Evolutionary conservation across 2,329 filamentous ascomycete genomes (phyloP).

Genomic region (Raffaelea deltoideospora): DNA sequence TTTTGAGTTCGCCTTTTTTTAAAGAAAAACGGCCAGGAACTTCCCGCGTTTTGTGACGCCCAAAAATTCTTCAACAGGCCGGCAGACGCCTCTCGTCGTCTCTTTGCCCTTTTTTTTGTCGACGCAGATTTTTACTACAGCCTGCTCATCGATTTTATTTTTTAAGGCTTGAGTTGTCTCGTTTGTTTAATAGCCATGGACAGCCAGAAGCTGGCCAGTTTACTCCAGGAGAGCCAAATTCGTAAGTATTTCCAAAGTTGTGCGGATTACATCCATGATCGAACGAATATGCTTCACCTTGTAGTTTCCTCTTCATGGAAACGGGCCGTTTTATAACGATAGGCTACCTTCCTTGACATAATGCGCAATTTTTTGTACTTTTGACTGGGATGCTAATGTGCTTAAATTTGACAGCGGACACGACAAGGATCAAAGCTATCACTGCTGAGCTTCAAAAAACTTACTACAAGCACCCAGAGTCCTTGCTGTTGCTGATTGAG

Average conservation of each 20-base stretch:
- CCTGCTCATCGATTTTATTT: background rate
- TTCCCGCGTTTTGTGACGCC: too few species aligned
- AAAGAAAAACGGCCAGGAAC: too few species aligned
- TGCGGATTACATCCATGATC: background rate
- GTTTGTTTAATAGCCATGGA: conserved; percentile 39
- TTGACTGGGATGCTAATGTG: background rate
- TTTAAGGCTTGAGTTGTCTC: too few species aligned
- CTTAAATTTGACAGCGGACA: conserved; percentile 53
- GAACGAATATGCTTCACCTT: conserved; percentile 3
- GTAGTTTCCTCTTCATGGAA: conserved; percentile 3
- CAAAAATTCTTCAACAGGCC: too few species aligned
- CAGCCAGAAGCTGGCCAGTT: conserved; percentile 67
- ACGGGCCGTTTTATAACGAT: conserved; percentile 3
- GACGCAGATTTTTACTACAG: background rate
- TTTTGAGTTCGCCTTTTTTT: too few species aligned
- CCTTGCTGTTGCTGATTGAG: conserved; percentile 74
- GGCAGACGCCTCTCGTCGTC: background rate
- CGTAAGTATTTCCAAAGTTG: conserved; percentile 40
- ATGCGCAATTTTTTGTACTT: conserved; percentile 19
- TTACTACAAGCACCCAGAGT: conserved; percentile 77
- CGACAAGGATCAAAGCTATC: conserved; percentile 74
- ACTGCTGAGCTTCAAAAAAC: conserved; percentile 84
- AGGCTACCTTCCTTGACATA: conserved; percentile 1
- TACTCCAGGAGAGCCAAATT: conserved; percentile 76
- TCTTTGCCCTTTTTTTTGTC: background rate